Conservation (phyloP, 176 grass and related monocot species). For the Microstegium vimineum region DNA sequence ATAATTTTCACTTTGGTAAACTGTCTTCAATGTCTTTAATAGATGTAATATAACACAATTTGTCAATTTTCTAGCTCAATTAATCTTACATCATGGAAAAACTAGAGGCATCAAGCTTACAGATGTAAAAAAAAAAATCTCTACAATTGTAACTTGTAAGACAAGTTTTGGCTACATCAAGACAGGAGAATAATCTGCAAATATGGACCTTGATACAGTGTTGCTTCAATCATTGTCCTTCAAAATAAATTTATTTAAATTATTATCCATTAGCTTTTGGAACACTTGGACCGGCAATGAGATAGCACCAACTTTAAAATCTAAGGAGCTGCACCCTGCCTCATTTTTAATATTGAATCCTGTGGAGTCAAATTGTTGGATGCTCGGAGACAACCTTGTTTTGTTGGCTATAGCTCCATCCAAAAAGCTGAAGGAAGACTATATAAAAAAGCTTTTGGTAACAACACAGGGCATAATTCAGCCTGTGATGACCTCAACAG, state of each 20-base stretch:
- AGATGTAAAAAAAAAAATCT: background rate
- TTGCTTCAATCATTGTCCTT: background rate
- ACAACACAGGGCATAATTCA: constrained; percentile 30
- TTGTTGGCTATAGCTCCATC: background rate
- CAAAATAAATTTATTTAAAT: background rate
- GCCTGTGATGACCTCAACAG: constrained; percentile 34
- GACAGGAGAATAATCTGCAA: background rate
- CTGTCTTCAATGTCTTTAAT: background rate
- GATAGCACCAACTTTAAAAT: background rate
- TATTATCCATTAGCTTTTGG: background rate
- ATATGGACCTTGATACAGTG: background rate
- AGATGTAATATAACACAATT: background rate
- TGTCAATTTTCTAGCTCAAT: background rate
- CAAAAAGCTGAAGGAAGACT: constrained; percentile 1
- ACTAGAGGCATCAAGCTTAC: background rate
- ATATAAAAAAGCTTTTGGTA: constrained; percentile 33
- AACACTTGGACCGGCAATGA: background rate
- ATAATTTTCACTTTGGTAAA: background rate
- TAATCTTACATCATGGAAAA: background rate
- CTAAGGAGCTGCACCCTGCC: too few species aligned
- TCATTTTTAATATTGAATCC: background rate
- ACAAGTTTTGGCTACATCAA: background rate
- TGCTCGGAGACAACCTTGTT: background rate
- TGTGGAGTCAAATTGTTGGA: background rate
- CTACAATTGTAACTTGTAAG: background rate